Evolutionary conservation across 169 alveolate genomes (phyloP).

Genomic region (Plasmodium malariae): DNA sequence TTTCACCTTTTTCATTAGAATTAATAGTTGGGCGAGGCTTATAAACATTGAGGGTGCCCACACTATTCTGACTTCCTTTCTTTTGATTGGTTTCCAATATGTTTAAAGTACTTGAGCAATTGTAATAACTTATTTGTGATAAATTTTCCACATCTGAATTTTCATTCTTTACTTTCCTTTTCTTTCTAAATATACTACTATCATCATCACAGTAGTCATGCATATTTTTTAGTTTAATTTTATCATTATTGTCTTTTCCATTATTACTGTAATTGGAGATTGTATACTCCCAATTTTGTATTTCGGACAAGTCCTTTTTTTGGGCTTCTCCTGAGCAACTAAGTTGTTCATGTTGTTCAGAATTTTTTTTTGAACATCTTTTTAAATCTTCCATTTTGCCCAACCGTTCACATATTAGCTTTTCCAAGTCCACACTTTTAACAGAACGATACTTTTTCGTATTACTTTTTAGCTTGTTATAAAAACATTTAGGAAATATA

Average conservation of each 20-base stretch:
- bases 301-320: too few relatives aligned
- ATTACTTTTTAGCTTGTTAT: constrained; percentile 34
- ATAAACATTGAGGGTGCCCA: too few relatives aligned
- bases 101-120: neutral
- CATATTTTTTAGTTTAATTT: neutral
- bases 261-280: neutral
- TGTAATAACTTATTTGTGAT: neutral
- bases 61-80: neutral
- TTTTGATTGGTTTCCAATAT: neutral
- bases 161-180: neutral
- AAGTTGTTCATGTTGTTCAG: neutral
- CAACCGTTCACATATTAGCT: constrained; percentile 18
- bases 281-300: neutral
- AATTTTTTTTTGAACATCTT: too few relatives aligned
- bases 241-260: neutral
- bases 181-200: neutral
- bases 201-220: neutral
- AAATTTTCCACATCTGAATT: neutral
- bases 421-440: constrained; percentile 34
- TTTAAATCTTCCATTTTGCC: neutral
- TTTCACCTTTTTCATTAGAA: too few relatives aligned
- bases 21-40: too few relatives aligned
- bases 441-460: constrained; percentile 36
- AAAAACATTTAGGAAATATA: constrained; percentile 14
- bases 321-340: too few relatives aligned